Evolutionary conservation across 2,329 filamentous ascomycete species (phyloP).

Genomic region (Pseudogymnoascus sp.): DNA sequence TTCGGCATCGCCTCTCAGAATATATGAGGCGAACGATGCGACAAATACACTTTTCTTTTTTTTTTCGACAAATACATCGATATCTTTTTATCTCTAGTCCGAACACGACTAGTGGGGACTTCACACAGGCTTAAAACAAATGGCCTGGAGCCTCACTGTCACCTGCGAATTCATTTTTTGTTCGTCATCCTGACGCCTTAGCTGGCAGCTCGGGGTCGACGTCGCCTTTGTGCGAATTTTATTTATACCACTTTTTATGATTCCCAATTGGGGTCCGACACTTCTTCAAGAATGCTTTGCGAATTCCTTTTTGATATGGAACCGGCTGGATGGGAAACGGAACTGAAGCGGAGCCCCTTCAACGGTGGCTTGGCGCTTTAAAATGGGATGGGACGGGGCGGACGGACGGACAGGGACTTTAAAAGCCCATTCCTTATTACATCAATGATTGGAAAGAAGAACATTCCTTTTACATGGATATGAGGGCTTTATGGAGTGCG

Average conservation of each 20-base stretch:
- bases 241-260: slow-evolving; percentile 5
- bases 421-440: not conserved
- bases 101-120: slow-evolving; percentile 1
- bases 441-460: not conserved
- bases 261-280: not conserved
- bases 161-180: slow-evolving; percentile 3
- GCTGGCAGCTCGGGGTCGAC: not conserved
- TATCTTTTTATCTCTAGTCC: not conserved
- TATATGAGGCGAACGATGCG: slow-evolving; percentile 4
- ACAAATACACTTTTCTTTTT: not conserved
- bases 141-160: slow-evolving; percentile 8
- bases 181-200: not conserved
- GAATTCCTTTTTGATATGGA: slow-evolving; percentile 6
- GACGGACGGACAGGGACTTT: not conserved
- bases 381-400: not conserved
- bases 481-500: not conserved
- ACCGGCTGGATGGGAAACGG: not conserved
- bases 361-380: slow-evolving; percentile 5
- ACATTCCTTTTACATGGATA: not conserved
- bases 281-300: not conserved
- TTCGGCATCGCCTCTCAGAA: slow-evolving; percentile 1
- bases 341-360: slow-evolving; percentile 1
- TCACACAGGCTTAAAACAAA: slow-evolving; percentile 3
- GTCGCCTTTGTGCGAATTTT: slow-evolving; percentile 2
- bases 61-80: slow-evolving; percentile 1